Evolutionary conservation across 2,329 filamentous ascomycete genomes (phyloP).

Genomic region (Ceratocystis huliohia): DNA sequence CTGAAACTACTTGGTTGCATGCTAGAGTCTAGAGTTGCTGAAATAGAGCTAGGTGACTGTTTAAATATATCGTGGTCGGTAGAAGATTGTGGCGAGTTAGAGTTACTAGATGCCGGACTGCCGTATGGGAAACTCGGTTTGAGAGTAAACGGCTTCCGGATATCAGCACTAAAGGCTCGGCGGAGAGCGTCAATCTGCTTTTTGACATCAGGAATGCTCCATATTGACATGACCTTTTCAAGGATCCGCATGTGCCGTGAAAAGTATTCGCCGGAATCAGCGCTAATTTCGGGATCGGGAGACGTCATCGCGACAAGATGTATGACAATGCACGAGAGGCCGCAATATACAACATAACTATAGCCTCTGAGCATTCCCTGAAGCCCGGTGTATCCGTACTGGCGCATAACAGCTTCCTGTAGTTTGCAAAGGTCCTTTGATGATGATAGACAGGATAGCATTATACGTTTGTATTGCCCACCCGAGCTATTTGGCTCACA

Average conservation of each 20-base stretch:
- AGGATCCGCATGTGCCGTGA: slow-evolving; percentile 87
- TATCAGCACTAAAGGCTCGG: slow-evolving; percentile 81
- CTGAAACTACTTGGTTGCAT: slow-evolving; percentile 13
- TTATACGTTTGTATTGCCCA: slow-evolving; percentile 74
- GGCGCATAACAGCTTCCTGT: slow-evolving; percentile 68
- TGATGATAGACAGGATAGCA: slow-evolving; percentile 72
- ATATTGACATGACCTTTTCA: slow-evolving; percentile 68
- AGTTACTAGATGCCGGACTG: slow-evolving; percentile 55
- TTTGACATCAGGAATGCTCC: slow-evolving; percentile 83
- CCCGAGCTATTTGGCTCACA: slow-evolving; percentile 59
- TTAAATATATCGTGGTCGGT: slow-evolving; percentile 11
- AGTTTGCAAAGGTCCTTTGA: slow-evolving; percentile 76
- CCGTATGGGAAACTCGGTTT: slow-evolving; percentile 80
- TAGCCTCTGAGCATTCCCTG: slow-evolving; percentile 89
- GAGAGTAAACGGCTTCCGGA: slow-evolving; percentile 71
- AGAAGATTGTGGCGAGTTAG: slow-evolving; percentile 47
- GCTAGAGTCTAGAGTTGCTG: slow-evolving; percentile 12
- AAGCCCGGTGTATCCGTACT: slow-evolving; percentile 66
- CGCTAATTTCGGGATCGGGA: slow-evolving; percentile 76
- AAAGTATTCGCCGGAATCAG: slow-evolving; percentile 78
- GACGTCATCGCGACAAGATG: slow-evolving; percentile 89
- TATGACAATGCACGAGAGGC: slow-evolving; percentile 82
- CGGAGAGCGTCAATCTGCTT: slow-evolving; percentile 80
- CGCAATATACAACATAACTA: slow-evolving; percentile 88
- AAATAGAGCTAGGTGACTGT: slow-evolving; percentile 14